A percentile compares a stretch with the other conserved stretches of the same genome.
Evolutionary conservation across 257 asterid genomes (phyloP).

Genomic region (Capsicum pubescens): DNA sequence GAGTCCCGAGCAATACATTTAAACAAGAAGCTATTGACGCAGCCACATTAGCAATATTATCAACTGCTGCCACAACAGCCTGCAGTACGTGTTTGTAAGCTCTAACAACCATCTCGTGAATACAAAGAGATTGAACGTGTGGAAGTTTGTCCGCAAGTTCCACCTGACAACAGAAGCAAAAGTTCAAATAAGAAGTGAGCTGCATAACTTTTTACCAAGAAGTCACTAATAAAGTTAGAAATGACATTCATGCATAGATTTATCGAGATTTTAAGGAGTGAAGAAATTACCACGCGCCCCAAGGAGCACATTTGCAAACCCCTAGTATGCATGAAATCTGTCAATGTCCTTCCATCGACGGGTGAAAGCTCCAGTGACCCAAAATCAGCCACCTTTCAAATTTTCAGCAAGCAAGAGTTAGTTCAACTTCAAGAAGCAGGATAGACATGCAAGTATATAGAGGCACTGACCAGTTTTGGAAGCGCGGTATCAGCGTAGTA

Average conservation of each 20-base stretch:
- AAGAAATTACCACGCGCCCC: constrained; percentile 82
- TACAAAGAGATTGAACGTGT: constrained; percentile 94
- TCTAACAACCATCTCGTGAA: constrained; percentile 98
- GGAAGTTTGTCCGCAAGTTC: constrained; percentile 98
- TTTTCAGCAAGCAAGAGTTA: constrained; percentile 31
- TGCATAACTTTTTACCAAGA: not conserved
- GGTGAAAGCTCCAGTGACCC: constrained; percentile 99
- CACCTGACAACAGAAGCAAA: constrained; percentile 52
- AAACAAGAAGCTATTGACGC: constrained; percentile 74
- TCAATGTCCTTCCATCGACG: constrained; percentile 94
- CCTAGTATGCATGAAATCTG: constrained; percentile 99
- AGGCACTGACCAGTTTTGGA: constrained; percentile 83
- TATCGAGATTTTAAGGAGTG: not conserved
- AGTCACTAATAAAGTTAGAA: constrained; percentile 1
- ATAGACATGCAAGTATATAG: constrained; percentile 25
- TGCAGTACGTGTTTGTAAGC: constrained; percentile 87
- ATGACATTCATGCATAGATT: not conserved
- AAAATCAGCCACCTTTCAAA: constrained; percentile 82
- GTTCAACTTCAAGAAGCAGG: constrained; percentile 27
- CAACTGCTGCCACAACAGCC: constrained; percentile 90
- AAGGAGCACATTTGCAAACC: constrained; percentile 90
- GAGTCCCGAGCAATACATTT: constrained; percentile 84
- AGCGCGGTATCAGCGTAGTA: constrained; percentile 87
- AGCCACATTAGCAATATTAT: constrained; percentile 60
- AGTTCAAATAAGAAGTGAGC: not conserved